Base-by-base conservation (phyloP, 306 rosid species). In the Fragaria ananassa region DNA sequence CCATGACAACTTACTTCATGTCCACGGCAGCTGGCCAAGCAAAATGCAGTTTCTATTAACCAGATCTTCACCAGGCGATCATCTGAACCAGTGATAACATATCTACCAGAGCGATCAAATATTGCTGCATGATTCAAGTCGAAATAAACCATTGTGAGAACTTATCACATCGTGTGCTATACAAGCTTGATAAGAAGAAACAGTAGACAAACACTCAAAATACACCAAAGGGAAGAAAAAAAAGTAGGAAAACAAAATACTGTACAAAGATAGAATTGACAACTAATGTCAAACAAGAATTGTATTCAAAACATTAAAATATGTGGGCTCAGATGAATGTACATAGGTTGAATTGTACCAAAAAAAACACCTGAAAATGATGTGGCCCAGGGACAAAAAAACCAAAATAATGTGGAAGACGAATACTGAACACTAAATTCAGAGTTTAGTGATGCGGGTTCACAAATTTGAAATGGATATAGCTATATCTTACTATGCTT, bases 1-100 rank as follows among this genome's bases (percentile, higher is more conserved):
- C 46, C 51, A 76, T 61, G 63, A 67, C 71, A 64, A 89, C 93
- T 88, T 85, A 96, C 99, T 72, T 92, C 99, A 81, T 96, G 99
- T 64, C 99, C 99, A 73, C 98, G 97, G 82, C 99, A 96, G 85
- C 98, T 96, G 62, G 96, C 98, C 90, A 96, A 91, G 83, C 96
- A 88, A 85, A 90, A 91, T 71, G 98, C 97, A 72, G 96, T 96
- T 88, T 96, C 99, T 95, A 96, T 96, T 63, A 97, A 92, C 99
- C 99, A 96, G 81, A 96, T 83, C 80, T 96, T 96, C 42, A 96
- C 99, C 61, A 96, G 93, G 65, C 99, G 98, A 44, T 96, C 99
- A 86, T 96, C 99, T 87, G 99, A 91, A 68, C 99, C 99, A 31
- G 99, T 96, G 76, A 96, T 80, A 42, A 92, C 97, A 82, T 96